Evolutionary conservation across 164 flowering plant species (phyloP).

Genomic region (Magnolia changhungtana): DNA sequence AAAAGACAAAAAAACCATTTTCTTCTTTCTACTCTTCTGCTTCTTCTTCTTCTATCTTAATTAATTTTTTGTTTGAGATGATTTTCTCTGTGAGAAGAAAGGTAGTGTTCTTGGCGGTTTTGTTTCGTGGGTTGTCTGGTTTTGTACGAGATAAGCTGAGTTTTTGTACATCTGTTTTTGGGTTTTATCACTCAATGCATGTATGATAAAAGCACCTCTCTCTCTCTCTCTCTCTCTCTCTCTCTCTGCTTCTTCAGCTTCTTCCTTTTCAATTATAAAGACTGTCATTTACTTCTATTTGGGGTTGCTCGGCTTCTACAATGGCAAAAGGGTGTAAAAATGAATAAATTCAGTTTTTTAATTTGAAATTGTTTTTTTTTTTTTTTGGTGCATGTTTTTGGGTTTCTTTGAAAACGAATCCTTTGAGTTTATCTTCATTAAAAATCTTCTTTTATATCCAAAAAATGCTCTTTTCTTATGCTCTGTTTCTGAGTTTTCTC

Average conservation of each 20-base stretch:
- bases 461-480: neutral
- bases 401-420: neutral
- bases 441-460: neutral
- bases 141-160: neutral
- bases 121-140: neutral
- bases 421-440: neutral
- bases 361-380: neutral
- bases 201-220: neutral
- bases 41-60: neutral
- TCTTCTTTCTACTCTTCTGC: neutral
- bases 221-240: neutral
- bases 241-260: neutral
- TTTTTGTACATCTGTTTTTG: neutral
- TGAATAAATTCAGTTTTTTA: neutral
- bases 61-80: neutral
- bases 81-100: neutral
- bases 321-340: no score
- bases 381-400: neutral
- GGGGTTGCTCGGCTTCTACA: no score
- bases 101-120: neutral
- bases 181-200: neutral
- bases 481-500: neutral
- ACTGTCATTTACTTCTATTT: neutral
- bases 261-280: neutral
- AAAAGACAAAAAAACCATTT: neutral